phyloP scores from a whole-genome alignment of 768 basidiomycete species.

The Kwoniella europaea region DNA sequence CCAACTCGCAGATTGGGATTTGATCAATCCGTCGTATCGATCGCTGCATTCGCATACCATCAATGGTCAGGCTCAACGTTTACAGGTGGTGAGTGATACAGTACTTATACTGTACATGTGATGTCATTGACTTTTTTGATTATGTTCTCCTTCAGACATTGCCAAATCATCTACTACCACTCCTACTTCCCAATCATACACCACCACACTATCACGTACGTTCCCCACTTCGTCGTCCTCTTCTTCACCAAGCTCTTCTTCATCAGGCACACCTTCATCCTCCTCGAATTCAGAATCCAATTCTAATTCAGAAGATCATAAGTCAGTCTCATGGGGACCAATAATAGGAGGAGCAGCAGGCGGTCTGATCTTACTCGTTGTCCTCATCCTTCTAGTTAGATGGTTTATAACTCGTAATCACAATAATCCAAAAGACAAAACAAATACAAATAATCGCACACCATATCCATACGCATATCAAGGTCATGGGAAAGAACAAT shows the following conservation, averaged over 20 bases:
- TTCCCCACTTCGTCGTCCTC: constrained; percentile 23
- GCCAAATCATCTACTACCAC: constrained; percentile 14
- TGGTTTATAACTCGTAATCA: constrained; percentile 2
- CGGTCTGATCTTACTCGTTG: constrained; percentile 24
- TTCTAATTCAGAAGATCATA: not conserved
- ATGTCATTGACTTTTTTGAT: not conserved
- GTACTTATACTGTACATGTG: no score
- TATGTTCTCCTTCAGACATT: not conserved
- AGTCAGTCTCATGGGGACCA: constrained; percentile 21
- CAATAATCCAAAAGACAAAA: not conserved
- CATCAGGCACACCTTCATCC: constrained; percentile 8
- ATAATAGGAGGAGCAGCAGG: constrained; percentile 42
- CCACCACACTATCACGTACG: constrained; percentile 47
- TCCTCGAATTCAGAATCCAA: not conserved
- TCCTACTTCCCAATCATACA: constrained; percentile 16
- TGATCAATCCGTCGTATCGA: constrained; percentile 11
- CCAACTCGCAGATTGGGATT: constrained; percentile 24
- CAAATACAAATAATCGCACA: constrained; percentile 6
- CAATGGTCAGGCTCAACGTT: constrained; percentile 24
- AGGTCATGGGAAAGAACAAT: not conserved
- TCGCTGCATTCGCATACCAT: constrained; percentile 30
- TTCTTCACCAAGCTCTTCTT: constrained; percentile 12
- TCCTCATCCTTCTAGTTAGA: constrained; percentile 24
- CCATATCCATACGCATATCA: constrained; percentile 16
- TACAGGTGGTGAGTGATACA: constrained; percentile 8